Conservation (phyloP, 169 alveolate genomes). For the Plasmodium coatneyi region DNA sequence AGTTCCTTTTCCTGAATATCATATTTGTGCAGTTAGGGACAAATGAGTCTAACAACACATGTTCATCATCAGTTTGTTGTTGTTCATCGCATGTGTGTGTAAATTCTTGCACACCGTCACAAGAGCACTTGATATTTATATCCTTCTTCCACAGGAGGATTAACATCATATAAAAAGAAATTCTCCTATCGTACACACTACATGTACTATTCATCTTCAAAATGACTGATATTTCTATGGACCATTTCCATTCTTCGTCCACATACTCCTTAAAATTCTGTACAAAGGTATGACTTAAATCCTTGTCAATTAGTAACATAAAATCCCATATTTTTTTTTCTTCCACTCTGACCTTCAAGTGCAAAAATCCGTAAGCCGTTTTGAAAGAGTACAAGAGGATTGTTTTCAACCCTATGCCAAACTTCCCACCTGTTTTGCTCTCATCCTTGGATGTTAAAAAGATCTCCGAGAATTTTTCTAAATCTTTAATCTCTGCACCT, state of each 20-base stretch:
- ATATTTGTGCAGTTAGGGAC: conserved; percentile 1
- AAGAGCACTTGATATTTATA: conserved; percentile 27
- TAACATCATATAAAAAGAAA: conserved; percentile 51
- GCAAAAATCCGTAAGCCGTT: conserved; percentile 76
- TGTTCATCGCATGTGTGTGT: conserved; percentile 14
- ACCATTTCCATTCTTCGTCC: conserved; percentile 64
- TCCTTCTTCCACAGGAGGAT: conserved; percentile 68
- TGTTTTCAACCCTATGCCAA: conserved; percentile 74
- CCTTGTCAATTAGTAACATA: conserved; percentile 68
- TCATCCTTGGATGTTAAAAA: conserved; percentile 74
- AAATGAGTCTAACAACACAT: neutral
- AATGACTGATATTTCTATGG: conserved; percentile 71
- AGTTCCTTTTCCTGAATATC: conserved; percentile 22
- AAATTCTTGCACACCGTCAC: conserved; percentile 9
- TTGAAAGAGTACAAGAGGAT: conserved; percentile 59
- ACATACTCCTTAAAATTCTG: conserved; percentile 72
- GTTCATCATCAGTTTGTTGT: neutral
- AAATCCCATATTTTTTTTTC: conserved; percentile 75
- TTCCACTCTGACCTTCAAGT: conserved; percentile 58
- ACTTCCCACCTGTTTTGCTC: conserved; percentile 64
- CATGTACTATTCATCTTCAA: conserved; percentile 50
- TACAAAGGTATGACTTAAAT: conserved; percentile 70
- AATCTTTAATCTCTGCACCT: conserved; percentile 60
- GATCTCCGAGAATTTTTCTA: conserved; percentile 71
- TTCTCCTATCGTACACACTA: conserved; percentile 37